Base-by-base conservation (phyloP, 2,329 filamentous ascomycete species). In the Incumbomyces lentus region DNA sequence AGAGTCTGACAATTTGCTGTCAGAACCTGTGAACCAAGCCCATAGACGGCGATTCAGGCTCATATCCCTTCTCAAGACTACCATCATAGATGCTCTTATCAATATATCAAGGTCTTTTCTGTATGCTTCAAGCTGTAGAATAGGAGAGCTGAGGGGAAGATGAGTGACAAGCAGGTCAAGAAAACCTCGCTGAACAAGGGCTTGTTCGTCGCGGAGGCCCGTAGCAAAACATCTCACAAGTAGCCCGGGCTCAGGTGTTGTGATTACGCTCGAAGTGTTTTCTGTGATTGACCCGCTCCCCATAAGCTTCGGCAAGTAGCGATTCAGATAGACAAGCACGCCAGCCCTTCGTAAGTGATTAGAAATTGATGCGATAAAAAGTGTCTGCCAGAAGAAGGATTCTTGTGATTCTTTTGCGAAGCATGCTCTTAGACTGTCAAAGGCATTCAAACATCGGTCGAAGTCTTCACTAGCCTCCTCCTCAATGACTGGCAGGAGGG, bases 391-490 rank as follows among this genome's bases (percentile, higher is more conserved):
- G 63, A 96, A 98, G 64, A 92, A 95, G 53, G 86, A 85, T 54
- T 89, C 86, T 8, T 81, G 80, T 7, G 74, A 74, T 38, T 70
- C 56, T 22, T 79, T 68, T 48, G 81, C 73, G 57, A 88, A 76
- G 40, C 78, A 75, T 49, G 74, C 66, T 59, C 89, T 87, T 62
- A 96, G 80, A 47, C 76, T 80, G 56, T 92, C 83, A 39, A 96
- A 63, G 8, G 95, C 78, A 48, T 76, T 78, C 47, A 95, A 64
- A 1, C 89, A 93, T 45, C 85, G 78, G 52, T 96, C 90, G 63
- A 96, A 98, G 61, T 98, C 93, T 61, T 98, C 92, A 54, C 89
- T 93, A 7, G 87, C 93, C 63, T 96, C 92, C 55, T 98, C 92
- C 64, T 98, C 92, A 2, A 98, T 68, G 0, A 89, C 92, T 0